phyloP scores from a whole-genome alignment of 2,329 filamentous ascomycete genomes.

The Aspergillus floridensis region DNA sequence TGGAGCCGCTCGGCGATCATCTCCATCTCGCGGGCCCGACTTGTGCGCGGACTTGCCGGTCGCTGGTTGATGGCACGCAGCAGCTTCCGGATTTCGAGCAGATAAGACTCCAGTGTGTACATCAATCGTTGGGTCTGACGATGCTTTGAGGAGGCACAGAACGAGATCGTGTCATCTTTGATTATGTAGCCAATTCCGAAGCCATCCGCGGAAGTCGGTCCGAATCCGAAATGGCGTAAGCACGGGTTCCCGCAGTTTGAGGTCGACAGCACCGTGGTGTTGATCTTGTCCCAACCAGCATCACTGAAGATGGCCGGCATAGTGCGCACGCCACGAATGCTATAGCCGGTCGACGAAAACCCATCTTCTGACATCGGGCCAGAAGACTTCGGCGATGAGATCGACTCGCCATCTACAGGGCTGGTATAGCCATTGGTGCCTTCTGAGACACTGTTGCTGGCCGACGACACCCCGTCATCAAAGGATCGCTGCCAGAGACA shows the following conservation, averaged over 20 bases:
- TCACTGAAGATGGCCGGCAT: slow-evolving; percentile 77
- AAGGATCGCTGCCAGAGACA: slow-evolving; percentile 90
- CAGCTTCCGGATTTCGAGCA: slow-evolving; percentile 84
- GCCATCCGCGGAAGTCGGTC: slow-evolving; percentile 86
- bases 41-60: slow-evolving; percentile 52
- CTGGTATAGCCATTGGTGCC: slow-evolving; percentile 65
- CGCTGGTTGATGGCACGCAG: slow-evolving; percentile 66
- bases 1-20: slow-evolving; percentile 40
- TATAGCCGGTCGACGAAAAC: slow-evolving; percentile 51
- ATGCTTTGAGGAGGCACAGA: slow-evolving; percentile 92
- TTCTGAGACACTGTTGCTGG: slow-evolving; percentile 48
- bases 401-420: slow-evolving; percentile 42
- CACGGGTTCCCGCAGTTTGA: slow-evolving; percentile 99
- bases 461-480: slow-evolving; percentile 64
- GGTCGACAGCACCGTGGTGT: slow-evolving; percentile 89
- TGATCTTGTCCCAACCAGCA: slow-evolving; percentile 87
- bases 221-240: slow-evolving; percentile 93
- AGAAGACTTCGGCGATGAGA: slow-evolving; percentile 28
- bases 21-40: slow-evolving; percentile 62
- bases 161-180: slow-evolving; percentile 86
- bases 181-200: slow-evolving; percentile 99
- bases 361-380: slow-evolving; percentile 46
- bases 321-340: slow-evolving; percentile 47
- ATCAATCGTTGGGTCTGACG: slow-evolving; percentile 88
- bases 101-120: slow-evolving; percentile 83